These are phyloP conservation scores for Colletotrichum filicis DNA, from an alignment of 2,329 filamentous ascomycete species.

Conservation along the genomic window DNA sequence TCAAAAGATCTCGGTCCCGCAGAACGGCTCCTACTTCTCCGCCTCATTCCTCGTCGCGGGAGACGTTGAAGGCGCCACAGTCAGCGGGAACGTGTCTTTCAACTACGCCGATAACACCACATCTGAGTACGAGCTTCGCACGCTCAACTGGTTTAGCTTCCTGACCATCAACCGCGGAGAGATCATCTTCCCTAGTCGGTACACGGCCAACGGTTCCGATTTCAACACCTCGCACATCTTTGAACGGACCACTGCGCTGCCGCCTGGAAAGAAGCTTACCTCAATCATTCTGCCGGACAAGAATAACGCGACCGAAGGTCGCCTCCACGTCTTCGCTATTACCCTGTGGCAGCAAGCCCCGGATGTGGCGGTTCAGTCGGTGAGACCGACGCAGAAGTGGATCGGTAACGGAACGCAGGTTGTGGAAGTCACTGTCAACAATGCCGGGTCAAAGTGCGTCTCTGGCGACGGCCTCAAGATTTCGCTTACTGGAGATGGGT, in stretches of 20 bases:
- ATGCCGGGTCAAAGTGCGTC: conserved; percentile 49
- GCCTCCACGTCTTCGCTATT: conserved; percentile 55
- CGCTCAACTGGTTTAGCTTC: conserved; percentile 55
- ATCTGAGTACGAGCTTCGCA: conserved; percentile 53
- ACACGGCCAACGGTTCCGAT: conserved; percentile 51
- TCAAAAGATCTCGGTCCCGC: conserved; percentile 49
- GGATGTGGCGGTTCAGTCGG: conserved; percentile 48
- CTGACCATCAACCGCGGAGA: conserved; percentile 58
- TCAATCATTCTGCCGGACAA: conserved; percentile 53
- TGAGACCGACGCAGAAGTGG: conserved; percentile 57
- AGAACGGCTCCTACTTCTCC: conserved; percentile 49
- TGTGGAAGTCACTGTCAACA: conserved; percentile 53
- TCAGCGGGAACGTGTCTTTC: conserved; percentile 54
- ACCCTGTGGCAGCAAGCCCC: conserved; percentile 45
- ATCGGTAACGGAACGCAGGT: conserved; percentile 47
- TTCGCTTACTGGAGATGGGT: conserved; percentile 46
- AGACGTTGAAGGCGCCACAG: conserved; percentile 51
- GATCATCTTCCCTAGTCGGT: conserved; percentile 55
- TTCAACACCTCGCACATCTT: conserved; percentile 57
- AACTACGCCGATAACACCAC: conserved; percentile 53
- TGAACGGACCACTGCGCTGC: conserved; percentile 52
- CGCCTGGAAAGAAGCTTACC: conserved; percentile 48
- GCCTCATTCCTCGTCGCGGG: conserved; percentile 54
- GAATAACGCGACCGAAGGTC: conserved; percentile 46
- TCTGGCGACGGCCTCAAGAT: conserved; percentile 41